These are phyloP conservation scores for Chrysosporium keratinophilum DNA, from an alignment of 2,329 filamentous ascomycete species.

Conservation along the genomic window DNA sequence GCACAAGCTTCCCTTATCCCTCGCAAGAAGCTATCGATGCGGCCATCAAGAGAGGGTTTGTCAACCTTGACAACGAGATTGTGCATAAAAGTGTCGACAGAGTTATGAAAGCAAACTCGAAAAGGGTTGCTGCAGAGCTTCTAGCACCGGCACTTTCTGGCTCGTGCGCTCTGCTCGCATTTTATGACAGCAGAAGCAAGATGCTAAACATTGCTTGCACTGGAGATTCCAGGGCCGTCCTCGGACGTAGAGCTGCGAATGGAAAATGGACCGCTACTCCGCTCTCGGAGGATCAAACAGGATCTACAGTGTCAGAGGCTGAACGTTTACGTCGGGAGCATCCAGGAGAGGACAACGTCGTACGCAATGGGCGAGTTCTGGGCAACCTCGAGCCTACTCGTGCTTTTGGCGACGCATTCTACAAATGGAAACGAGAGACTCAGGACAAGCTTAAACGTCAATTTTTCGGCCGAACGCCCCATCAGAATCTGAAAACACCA, in stretches of 20 bases:
- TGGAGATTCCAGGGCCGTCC: slow-evolving; percentile 87
- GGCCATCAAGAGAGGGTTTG: slow-evolving; percentile 88
- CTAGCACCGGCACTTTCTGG: slow-evolving; percentile 88
- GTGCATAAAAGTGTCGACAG: slow-evolving; percentile 87
- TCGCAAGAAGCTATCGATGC: slow-evolving; percentile 70
- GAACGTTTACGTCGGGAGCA: slow-evolving; percentile 75
- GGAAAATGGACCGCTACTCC: slow-evolving; percentile 91
- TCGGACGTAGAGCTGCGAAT: slow-evolving; percentile 64
- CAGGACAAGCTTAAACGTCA: slow-evolving; percentile 70
- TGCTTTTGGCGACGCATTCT: slow-evolving; percentile 90
- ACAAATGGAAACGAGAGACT: slow-evolving; percentile 87
- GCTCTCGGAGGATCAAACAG: slow-evolving; percentile 88
- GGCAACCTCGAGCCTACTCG: slow-evolving; percentile 86
- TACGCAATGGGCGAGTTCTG: slow-evolving; percentile 79
- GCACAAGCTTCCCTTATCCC: slow-evolving; percentile 52
- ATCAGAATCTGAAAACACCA: slow-evolving; percentile 70
- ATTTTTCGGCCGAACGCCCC: slow-evolving; percentile 78
- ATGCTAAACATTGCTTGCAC: slow-evolving; percentile 89
- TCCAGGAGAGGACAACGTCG: slow-evolving; percentile 77
- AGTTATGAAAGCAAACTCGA: slow-evolving; percentile 78
- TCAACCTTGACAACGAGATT: slow-evolving; percentile 83
- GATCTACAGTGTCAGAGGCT: slow-evolving; percentile 73
- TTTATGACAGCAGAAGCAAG: slow-evolving; percentile 83
- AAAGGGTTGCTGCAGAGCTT: slow-evolving; percentile 80
- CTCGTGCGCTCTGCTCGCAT: slow-evolving; percentile 92